Evolutionary conservation across 2,329 filamentous ascomycete genomes (phyloP).

Genomic region (Thielaviopsis euricoi): DNA sequence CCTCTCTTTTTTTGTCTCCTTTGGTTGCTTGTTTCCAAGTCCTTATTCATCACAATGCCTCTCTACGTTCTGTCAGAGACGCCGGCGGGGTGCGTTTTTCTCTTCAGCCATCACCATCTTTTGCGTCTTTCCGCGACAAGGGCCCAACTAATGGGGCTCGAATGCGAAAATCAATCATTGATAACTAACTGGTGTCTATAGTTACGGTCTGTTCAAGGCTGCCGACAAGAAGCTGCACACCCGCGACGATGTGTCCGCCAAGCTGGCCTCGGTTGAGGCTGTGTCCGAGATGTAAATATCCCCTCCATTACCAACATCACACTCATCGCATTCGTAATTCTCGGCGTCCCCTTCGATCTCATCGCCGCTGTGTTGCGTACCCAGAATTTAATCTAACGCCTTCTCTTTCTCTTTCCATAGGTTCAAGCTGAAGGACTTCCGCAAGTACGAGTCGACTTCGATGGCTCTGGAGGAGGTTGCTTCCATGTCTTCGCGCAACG

Average conservation of each 20-base stretch:
- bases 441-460: slow-evolving; percentile 90
- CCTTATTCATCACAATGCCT: slow-evolving; percentile 22
- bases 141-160: not conserved
- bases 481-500: slow-evolving; percentile 55
- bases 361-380: not conserved
- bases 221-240: slow-evolving; percentile 97
- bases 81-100: slow-evolving; percentile 50
- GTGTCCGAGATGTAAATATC: slow-evolving; percentile 62
- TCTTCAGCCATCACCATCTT: not conserved
- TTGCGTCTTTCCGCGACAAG: not conserved
- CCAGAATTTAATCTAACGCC: slow-evolving; percentile 12
- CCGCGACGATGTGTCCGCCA: slow-evolving; percentile 59
- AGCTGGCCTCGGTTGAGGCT: slow-evolving; percentile 66
- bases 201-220: slow-evolving; percentile 96
- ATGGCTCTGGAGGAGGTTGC: slow-evolving; percentile 82
- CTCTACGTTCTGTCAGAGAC: slow-evolving; percentile 90
- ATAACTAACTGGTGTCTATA: slow-evolving; percentile 22
- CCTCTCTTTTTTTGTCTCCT: not conserved
- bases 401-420: slow-evolving; percentile 24
- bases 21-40: not conserved
- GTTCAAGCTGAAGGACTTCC: slow-evolving; percentile 90
- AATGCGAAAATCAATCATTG: not conserved
- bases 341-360: not conserved
- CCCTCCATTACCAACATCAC: not conserved
- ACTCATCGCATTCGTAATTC: not conserved